These are phyloP conservation scores for Trichoderma oligosporum DNA, from an alignment of 2,329 filamentous ascomycete species.

Conservation along the genomic window DNA sequence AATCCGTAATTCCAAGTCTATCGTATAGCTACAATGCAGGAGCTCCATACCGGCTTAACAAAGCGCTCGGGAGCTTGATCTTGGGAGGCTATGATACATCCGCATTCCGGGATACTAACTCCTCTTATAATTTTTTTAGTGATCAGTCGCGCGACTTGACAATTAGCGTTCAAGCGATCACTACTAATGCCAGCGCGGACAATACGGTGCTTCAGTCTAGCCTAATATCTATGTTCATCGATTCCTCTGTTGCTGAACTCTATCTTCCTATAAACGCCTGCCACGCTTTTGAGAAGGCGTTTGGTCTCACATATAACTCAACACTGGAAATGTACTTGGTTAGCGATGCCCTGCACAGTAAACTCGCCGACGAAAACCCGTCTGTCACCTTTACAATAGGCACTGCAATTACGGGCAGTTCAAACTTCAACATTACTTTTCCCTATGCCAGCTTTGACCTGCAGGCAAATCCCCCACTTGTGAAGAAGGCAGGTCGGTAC, in stretches of 20 bases:
- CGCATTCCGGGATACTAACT: constrained; percentile 3
- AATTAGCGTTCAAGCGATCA: constrained; percentile 18
- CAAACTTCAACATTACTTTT: constrained; percentile 17
- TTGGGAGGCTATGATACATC: constrained; percentile 19
- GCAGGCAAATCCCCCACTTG: constrained; percentile 16
- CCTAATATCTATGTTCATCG: constrained; percentile 19
- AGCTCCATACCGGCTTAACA: constrained; percentile 18
- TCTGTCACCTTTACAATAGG: constrained; percentile 15
- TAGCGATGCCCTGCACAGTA: constrained; percentile 14
- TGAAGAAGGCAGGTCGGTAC: constrained; percentile 18
- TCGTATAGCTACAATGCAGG: constrained; percentile 20
- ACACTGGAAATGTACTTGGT: constrained; percentile 17
- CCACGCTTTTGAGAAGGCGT: constrained; percentile 16
- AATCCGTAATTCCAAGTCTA: constrained; percentile 16
- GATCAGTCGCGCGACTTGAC: constrained; percentile 19
- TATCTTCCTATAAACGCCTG: constrained; percentile 18
- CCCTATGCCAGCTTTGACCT: constrained; percentile 23
- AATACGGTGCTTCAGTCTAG: constrained; percentile 1
- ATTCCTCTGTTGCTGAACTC: constrained; percentile 19
- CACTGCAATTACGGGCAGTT: constrained; percentile 12
- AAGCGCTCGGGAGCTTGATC: constrained; percentile 16
- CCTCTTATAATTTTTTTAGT: constrained; percentile 16
- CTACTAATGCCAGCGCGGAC: constrained; percentile 13
- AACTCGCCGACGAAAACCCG: constrained; percentile 4
- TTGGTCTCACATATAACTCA: constrained; percentile 13